These are phyloP conservation scores for Cadophora gregata DNA, from an alignment of 2,329 filamentous ascomycete species.

Conservation along the genomic window DNA sequence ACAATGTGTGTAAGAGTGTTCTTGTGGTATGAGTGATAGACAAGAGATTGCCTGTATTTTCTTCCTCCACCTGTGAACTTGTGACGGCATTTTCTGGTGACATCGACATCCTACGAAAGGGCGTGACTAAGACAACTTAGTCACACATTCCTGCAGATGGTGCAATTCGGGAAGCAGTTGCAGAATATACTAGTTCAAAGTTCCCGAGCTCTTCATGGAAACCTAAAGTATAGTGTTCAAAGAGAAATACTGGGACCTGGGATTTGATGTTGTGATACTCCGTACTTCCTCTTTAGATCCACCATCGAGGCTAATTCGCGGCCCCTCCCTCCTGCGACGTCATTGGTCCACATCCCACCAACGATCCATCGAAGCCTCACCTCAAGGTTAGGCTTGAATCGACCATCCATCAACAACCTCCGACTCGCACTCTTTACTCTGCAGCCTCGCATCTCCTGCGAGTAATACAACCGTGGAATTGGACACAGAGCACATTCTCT, in stretches of 20 bases:
- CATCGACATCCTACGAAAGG: too few species aligned
- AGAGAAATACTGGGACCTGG: not conserved
- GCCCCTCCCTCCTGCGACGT: conserved; percentile 11
- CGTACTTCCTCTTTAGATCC: not conserved
- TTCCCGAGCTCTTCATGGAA: too few species aligned
- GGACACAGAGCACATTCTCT: conserved; percentile 26
- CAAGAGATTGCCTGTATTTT: too few species aligned
- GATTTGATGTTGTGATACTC: not conserved
- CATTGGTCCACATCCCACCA: conserved; percentile 12
- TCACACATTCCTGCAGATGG: not conserved
- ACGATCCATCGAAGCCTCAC: conserved; percentile 7
- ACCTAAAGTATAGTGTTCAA: not conserved
- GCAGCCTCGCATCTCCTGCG: not conserved
- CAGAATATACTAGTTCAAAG: too few species aligned
- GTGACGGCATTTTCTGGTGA: too few species aligned
- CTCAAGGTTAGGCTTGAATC: conserved; percentile 10
- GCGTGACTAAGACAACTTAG: not conserved
- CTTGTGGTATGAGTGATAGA: too few species aligned
- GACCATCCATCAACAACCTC: conserved; percentile 3
- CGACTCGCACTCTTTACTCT: not conserved
- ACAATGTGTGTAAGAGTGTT: too few species aligned
- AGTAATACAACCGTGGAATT: not conserved
- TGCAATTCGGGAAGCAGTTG: not conserved
- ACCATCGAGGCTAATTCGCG: conserved; percentile 6
- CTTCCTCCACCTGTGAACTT: too few species aligned